Percentiles rank a stretch among this genome's conserved stretches.
phyloP scores from a whole-genome alignment of 495 filamentous ascomycete species.

The Aspergillus asperescens region DNA sequence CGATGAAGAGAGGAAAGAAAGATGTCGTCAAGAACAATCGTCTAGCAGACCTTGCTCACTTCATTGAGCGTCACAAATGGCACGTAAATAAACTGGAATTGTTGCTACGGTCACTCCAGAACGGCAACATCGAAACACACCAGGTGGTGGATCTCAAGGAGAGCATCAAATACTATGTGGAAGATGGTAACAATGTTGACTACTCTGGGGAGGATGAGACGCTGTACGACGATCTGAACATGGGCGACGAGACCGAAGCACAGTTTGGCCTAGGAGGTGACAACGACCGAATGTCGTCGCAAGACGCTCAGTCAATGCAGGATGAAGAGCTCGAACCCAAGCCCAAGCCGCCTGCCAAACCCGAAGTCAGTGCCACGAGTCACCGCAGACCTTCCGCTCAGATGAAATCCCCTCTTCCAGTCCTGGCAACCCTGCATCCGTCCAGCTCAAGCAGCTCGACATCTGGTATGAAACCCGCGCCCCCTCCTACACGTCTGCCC shows the following conservation, averaged over 20 bases:
- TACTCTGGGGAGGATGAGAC: conserved; percentile 80
- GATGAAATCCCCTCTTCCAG: conserved; percentile 88
- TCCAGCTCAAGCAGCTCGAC: conserved; percentile 52
- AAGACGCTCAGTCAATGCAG: conserved; percentile 89
- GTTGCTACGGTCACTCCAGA: conserved; percentile 82
- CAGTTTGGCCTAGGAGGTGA: conserved; percentile 77
- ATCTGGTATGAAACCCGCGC: conserved; percentile 87
- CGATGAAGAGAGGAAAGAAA: conserved; percentile 89
- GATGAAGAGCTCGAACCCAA: conserved; percentile 71
- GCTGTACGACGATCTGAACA: conserved; percentile 92
- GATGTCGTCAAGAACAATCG: conserved; percentile 77
- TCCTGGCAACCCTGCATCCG: conserved; percentile 69
- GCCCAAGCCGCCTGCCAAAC: conserved; percentile 43
- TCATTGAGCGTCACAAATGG: conserved; percentile 93
- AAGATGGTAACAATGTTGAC: conserved; percentile 80
- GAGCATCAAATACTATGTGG: conserved; percentile 88
- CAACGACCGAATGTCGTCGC: conserved; percentile 82
- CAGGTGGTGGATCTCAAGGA: conserved; percentile 85
- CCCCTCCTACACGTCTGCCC: conserved; percentile 73
- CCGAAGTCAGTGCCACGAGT: conserved; percentile 37
- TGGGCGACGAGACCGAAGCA: conserved; percentile 81
- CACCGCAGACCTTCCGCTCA: conserved; percentile 76
- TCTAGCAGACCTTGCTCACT: conserved; percentile 74
- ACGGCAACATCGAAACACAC: conserved; percentile 80
- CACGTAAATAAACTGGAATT: conserved; percentile 90